Percentiles rank a stretch among this genome's conserved stretches.
phyloP scores from a whole-genome alignment of 345 rosid species.

The Ricinus communis region DNA sequence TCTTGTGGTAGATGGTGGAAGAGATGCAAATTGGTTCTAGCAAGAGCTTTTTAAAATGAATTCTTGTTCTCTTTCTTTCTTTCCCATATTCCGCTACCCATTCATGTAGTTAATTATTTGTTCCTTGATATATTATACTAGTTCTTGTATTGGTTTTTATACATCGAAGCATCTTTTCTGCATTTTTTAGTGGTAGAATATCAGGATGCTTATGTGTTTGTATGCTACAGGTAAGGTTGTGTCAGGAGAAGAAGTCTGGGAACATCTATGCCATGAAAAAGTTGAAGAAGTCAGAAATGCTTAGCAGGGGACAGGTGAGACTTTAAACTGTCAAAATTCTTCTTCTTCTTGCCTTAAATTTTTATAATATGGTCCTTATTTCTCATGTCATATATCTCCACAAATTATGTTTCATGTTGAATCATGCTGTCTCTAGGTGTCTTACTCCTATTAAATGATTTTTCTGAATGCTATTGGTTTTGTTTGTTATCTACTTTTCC shows the following conservation, averaged over 20 bases:
- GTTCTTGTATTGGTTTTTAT: constrained; percentile 6
- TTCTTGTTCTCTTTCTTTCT: background rate
- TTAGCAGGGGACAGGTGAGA: constrained; percentile 93
- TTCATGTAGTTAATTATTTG: background rate
- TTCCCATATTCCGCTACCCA: no score
- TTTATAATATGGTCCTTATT: background rate
- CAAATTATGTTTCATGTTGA: background rate
- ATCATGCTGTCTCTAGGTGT: background rate
- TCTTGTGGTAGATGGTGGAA: background rate
- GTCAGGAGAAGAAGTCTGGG: constrained; percentile 79
- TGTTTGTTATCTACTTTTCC: background rate
- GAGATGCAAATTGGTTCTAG: background rate
- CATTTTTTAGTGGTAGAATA: background rate
- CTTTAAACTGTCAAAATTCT: constrained; percentile 5
- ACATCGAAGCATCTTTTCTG: background rate
- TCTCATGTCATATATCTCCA: background rate
- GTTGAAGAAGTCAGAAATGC: constrained; percentile 96
- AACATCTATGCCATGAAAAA: constrained; percentile 93
- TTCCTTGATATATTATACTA: background rate
- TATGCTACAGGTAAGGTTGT: constrained; percentile 69
- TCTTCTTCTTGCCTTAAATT: background rate
- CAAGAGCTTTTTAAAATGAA: background rate
- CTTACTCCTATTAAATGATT: background rate
- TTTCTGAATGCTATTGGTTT: background rate
- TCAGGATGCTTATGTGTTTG: constrained; percentile 7